These are phyloP conservation scores for Punica granatum DNA, from an alignment of 345 rosid species.

Conservation along the genomic window DNA sequence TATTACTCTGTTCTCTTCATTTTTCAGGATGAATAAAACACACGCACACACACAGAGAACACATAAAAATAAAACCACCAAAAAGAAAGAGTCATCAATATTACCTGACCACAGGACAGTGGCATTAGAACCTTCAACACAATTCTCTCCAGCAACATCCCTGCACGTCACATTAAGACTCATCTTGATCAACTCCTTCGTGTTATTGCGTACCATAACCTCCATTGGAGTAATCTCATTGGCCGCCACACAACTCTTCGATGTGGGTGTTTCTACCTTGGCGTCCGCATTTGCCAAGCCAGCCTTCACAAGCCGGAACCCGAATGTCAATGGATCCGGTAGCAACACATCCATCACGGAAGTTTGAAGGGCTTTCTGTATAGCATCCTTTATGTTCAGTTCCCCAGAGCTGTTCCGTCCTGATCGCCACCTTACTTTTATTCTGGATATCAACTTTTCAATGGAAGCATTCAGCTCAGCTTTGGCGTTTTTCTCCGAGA, in stretches of 20 bases:
- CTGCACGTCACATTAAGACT: slow-evolving; percentile 78
- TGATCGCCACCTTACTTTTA: slow-evolving; percentile 93
- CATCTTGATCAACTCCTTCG: slow-evolving; percentile 74
- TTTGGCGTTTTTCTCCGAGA: slow-evolving; percentile 79
- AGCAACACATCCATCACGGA: slow-evolving; percentile 92
- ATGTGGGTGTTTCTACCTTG: slow-evolving; percentile 16
- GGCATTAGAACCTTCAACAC: slow-evolving; percentile 72
- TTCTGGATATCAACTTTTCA: slow-evolving; percentile 75
- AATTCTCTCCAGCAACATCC: slow-evolving; percentile 94
- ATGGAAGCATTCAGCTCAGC: slow-evolving; percentile 86
- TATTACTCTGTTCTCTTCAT: background rate
- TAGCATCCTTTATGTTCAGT: slow-evolving; percentile 80
- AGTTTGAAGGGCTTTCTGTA: slow-evolving; percentile 81
- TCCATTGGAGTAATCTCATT: slow-evolving; percentile 92
- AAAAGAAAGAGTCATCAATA: background rate
- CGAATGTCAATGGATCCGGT: slow-evolving; percentile 94
- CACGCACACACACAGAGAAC: too few species aligned
- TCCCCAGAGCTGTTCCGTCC: slow-evolving; percentile 96
- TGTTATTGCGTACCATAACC: slow-evolving; percentile 77
- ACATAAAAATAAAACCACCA: background rate
- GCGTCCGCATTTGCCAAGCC: slow-evolving; percentile 14
- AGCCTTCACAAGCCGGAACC: slow-evolving; percentile 66
- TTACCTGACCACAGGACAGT: slow-evolving; percentile 97
- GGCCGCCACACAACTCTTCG: slow-evolving; percentile 52
- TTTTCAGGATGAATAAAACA: background rate